A percentile compares a stretch with the other conserved stretches of the same genome.
Conservation (phyloP, 768 basidiomycete species). For the Termitomyces sp. region DNA sequence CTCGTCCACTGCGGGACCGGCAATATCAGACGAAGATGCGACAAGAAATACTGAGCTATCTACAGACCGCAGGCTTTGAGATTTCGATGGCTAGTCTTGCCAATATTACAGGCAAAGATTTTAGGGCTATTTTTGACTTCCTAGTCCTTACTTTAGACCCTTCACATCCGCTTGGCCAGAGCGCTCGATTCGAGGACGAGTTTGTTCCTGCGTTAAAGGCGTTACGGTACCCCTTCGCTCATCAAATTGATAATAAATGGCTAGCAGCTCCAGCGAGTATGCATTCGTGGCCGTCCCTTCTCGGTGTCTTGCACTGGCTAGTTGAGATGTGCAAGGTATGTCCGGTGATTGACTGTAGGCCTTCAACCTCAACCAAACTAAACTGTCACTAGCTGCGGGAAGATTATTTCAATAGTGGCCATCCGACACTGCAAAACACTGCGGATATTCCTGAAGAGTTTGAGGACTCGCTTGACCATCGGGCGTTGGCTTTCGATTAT, state of each 20-base stretch:
- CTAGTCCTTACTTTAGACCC: constrained; percentile 71
- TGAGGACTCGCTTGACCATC: constrained; percentile 66
- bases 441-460: constrained; percentile 67
- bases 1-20: constrained; percentile 71
- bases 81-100: constrained; percentile 62
- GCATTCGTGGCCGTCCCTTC: constrained; percentile 86
- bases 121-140: constrained; percentile 77
- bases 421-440: constrained; percentile 63
- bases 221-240: constrained; percentile 75
- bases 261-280: constrained; percentile 83
- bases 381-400: constrained; percentile 26
- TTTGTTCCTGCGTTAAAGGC: constrained; percentile 70
- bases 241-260: constrained; percentile 79
- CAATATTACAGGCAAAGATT: constrained; percentile 84
- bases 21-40: constrained; percentile 71
- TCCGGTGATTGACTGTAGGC: constrained; percentile 3
- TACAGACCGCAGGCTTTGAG: constrained; percentile 60
- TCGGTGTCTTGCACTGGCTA: constrained; percentile 92
- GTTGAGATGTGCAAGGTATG: constrained; percentile 78
- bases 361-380: constrained; percentile 24
- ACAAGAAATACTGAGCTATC: constrained; percentile 68
- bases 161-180: constrained; percentile 46
- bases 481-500: constrained; percentile 74
- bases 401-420: constrained; percentile 52
- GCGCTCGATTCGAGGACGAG: constrained; percentile 69